Evolutionary conservation across 257 asterid species (phyloP).

Genomic region (Cinchona pubescens): DNA sequence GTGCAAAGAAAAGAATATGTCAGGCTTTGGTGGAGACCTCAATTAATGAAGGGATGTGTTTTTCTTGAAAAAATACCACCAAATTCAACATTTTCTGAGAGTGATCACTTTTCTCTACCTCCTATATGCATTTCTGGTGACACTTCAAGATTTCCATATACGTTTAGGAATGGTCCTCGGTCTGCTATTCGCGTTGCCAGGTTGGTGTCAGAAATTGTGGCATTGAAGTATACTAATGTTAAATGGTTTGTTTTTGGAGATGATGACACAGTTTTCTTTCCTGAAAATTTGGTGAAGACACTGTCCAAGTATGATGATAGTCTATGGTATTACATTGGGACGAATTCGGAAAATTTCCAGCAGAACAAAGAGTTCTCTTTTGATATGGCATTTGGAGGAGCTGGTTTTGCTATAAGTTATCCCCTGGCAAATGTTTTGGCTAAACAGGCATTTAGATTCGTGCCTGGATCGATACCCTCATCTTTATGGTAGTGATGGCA

Average conservation of each 20-base stretch:
- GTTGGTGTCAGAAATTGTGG: slow-evolving; percentile 56
- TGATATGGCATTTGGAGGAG: slow-evolving; percentile 89
- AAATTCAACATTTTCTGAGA: slow-evolving; percentile 17
- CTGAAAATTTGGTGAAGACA: slow-evolving; percentile 71
- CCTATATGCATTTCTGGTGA: slow-evolving; percentile 59
- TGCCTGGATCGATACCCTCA: slow-evolving; percentile 64
- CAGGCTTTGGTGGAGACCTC: slow-evolving; percentile 73
- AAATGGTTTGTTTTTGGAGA: slow-evolving; percentile 93
- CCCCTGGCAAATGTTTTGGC: slow-evolving; percentile 68
- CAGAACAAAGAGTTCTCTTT: slow-evolving; percentile 57
- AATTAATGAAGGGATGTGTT: slow-evolving; percentile 65
- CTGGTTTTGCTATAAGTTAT: slow-evolving; percentile 83
- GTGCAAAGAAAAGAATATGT: slow-evolving; percentile 45
- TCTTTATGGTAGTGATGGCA: slow-evolving; percentile 66
- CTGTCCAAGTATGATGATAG: slow-evolving; percentile 73
- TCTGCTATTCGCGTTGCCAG: slow-evolving; percentile 81
- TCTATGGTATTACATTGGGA: slow-evolving; percentile 74
- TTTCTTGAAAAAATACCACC: slow-evolving; percentile 51
- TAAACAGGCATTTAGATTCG: slow-evolving; percentile 56
- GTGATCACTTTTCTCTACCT: slow-evolving; percentile 36
- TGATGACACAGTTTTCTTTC: slow-evolving; percentile 75
- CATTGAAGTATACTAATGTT: slow-evolving; percentile 49
- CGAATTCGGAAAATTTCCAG: slow-evolving; percentile 54
- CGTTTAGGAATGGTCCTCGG: slow-evolving; percentile 50
- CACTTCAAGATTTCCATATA: slow-evolving; percentile 63